Conservation (phyloP, 1,284 basidiomycete genomes). For the Trametes pubescens region DNA sequence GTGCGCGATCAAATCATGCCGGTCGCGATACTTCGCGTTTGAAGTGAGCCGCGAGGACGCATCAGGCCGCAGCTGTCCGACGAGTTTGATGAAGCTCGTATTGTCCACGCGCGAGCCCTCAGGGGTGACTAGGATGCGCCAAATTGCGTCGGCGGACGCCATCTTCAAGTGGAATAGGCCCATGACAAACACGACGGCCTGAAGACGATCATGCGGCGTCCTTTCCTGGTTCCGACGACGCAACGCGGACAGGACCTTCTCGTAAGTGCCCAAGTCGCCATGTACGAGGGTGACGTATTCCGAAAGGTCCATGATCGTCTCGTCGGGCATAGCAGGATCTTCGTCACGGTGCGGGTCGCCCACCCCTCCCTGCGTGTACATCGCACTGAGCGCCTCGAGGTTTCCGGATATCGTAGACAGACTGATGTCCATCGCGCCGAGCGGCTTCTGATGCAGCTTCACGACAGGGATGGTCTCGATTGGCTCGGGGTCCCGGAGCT, state of each 20-base stretch:
- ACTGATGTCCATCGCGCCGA: conserved; percentile 39
- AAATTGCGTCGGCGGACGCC: conserved; percentile 48
- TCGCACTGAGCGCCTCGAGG: conserved; percentile 32
- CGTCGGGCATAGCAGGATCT: neutral
- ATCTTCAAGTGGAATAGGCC: conserved; percentile 51
- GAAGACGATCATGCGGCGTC: conserved; percentile 31
- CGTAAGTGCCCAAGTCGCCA: conserved; percentile 30
- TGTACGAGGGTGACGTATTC: conserved; percentile 20
- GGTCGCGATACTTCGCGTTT: conserved; percentile 44
- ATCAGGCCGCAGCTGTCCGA: conserved; percentile 37
- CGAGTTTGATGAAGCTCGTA: conserved; percentile 20
- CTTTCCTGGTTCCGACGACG: conserved; percentile 33
- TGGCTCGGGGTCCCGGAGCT: conserved; percentile 38
- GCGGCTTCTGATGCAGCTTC: conserved; percentile 40
- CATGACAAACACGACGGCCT: conserved; percentile 42
- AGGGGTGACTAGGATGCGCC: conserved; percentile 40
- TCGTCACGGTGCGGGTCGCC: conserved; percentile 34
- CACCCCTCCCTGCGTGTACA: conserved; percentile 41
- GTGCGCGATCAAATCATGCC: conserved; percentile 48
- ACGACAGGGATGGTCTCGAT: conserved; percentile 41
- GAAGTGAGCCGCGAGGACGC: conserved; percentile 41
- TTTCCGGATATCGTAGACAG: conserved; percentile 39
- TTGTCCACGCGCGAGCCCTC: conserved; percentile 29
- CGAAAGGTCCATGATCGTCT: neutral
- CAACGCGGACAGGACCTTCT: conserved; percentile 23